Evolutionary conservation across 1,139 yeast species (phyloP), one percentile per base, ranked within the genome.

Genomic region (Candida tropicalis): DNA sequence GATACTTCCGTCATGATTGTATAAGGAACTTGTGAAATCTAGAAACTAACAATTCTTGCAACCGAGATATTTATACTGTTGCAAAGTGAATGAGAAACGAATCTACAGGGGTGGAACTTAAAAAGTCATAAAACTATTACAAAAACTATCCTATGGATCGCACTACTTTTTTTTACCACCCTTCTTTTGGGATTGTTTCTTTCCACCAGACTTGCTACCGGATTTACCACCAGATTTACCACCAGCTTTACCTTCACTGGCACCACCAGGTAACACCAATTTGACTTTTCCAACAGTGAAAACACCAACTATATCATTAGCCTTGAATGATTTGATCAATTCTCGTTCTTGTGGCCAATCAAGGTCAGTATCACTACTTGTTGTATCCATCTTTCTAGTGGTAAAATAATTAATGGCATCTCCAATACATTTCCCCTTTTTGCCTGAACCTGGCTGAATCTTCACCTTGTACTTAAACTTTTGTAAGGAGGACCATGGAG

Each of bases 401-500:
- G 74, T 66, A 57, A 90, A 82, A 53, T 76, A 76, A 49, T 79
- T 75, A 42, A 90, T 55, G 1, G 81, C 73, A 48, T 90, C 97
- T 46, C 76, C 76, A 29, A 89, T 72, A 0, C 95, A 84, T 58
- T 93, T 93, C 2, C 97, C 96, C 63, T 91, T 93, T 62, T 95
- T 93, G 22, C 84, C 83, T 35, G 77, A 73, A 0, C 99, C 99
- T 0, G 96, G 95, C 53, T 83, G 89, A 33, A 93, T 66, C 62
- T 93, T 91, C 31, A 88, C 84, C 60, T 89, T 90, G 66, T 87
- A 90, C 60, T 87, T 85, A 65, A 77, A 79, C 60, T 85, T 85
- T 48, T 72, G 77, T 54, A 93, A 65, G 0, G 97, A 77, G 10
- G 78, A 66, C 96, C 97, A 95, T 1, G 99, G 99, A 0, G 93